phyloP scores from a whole-genome alignment of 495 filamentous ascomycete species.

The Pyrenula aspistea region DNA sequence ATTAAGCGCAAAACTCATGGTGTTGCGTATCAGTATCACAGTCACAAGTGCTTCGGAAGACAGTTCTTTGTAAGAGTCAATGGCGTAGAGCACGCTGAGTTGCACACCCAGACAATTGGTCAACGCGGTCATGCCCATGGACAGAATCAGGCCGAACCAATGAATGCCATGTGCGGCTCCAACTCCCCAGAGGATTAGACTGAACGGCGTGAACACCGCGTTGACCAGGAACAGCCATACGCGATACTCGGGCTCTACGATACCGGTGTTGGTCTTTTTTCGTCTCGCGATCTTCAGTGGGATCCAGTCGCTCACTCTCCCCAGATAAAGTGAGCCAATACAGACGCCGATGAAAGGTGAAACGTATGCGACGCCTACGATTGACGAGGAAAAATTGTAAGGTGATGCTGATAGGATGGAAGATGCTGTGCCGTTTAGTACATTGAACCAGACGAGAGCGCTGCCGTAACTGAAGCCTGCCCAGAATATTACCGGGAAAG shows the following conservation, averaged over 20 bases:
- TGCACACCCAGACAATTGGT: constrained; percentile 47
- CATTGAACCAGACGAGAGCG: constrained; percentile 54
- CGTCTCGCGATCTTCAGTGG: constrained; percentile 44
- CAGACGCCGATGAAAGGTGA: constrained; percentile 44
- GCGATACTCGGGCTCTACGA: constrained; percentile 50
- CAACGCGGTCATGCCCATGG: constrained; percentile 46
- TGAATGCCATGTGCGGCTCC: constrained; percentile 48
- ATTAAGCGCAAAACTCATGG: constrained; percentile 49
- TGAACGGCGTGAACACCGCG: constrained; percentile 40
- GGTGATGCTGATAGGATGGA: constrained; percentile 43
- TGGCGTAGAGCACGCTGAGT: constrained; percentile 47
- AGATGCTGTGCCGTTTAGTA: constrained; percentile 52
- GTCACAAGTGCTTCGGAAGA: constrained; percentile 51
- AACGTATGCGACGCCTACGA: constrained; percentile 51
- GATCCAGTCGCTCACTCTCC: constrained; percentile 46
- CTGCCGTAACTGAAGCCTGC: constrained; percentile 55
- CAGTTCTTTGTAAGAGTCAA: constrained; percentile 52
- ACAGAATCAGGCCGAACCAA: constrained; percentile 52
- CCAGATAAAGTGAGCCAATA: constrained; percentile 36
- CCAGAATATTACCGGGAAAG: constrained; percentile 54
- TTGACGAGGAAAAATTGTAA: constrained; percentile 46
- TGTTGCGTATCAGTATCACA: constrained; percentile 55
- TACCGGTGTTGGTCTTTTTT: constrained; percentile 32
- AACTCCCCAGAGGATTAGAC: constrained; percentile 57
- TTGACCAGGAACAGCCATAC: constrained; percentile 49